A percentile compares a stretch with the other conserved stretches of the same genome.
These are phyloP conservation scores for Nematodospora anomalae DNA, from an alignment of 1,139 yeast genomes.

Conservation along the genomic window DNA sequence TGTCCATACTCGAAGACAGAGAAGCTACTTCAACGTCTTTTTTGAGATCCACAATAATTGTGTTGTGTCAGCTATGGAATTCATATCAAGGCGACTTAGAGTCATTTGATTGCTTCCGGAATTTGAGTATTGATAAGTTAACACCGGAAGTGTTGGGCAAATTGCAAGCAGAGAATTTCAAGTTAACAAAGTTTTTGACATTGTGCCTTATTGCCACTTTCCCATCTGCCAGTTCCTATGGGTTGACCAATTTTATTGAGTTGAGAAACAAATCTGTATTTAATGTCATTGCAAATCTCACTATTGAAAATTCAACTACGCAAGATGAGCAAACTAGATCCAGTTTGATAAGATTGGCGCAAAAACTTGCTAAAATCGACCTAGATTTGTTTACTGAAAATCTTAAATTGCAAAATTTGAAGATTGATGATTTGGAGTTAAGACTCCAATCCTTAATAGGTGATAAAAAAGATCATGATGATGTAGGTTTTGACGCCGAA, in stretches of 20 bases:
- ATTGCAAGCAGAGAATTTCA: conserved; percentile 29
- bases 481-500: conserved; percentile 24
- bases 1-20: conserved; percentile 48
- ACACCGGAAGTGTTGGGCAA: conserved; percentile 9
- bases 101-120: conserved; percentile 18
- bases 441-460: conserved; percentile 60
- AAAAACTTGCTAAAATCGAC: conserved; percentile 41
- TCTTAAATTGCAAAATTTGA: conserved; percentile 36
- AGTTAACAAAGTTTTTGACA: conserved; percentile 32
- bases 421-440: conserved; percentile 63
- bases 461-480: conserved; percentile 22
- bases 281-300: conserved; percentile 24
- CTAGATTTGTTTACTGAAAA: conserved; percentile 40
- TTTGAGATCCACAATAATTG: conserved; percentile 36
- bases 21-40: conserved; percentile 20
- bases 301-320: conserved; percentile 20
- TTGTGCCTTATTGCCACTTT: conserved; percentile 27
- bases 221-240: conserved; percentile 15
- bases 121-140: conserved; percentile 13
- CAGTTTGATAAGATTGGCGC: conserved; percentile 42
- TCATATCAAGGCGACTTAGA: conserved; percentile 22
- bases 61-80: conserved; percentile 46
- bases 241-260: conserved; percentile 25
- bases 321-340: conserved; percentile 26
- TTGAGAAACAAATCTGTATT: conserved; percentile 22